Evolutionary conservation across 768 basidiomycete species (phyloP), one percentile per base, ranked within the genome.

Genomic region (Mycena venus): DNA sequence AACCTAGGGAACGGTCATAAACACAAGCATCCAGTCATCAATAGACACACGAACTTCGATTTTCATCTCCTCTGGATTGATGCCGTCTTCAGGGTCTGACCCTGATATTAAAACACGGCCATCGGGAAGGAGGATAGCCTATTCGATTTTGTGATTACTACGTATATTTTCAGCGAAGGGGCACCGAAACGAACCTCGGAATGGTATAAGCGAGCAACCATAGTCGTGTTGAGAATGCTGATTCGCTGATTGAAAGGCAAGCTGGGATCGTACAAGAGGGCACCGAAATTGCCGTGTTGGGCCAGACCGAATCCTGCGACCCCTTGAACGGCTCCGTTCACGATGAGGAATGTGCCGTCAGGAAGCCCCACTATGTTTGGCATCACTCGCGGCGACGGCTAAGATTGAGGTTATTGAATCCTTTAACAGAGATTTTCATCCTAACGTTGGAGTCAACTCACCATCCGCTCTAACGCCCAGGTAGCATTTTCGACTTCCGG

Each of bases 401-500:
- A 71, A 4, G 23, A 63, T 29, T 3, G 10, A 17, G 1, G 17
- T 21, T 4, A 58, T n/a, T n/a, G n/a, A n/a, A n/a, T n/a, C n/a
- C n/a, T n/a, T n/a, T n/a, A n/a, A n/a, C n/a, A n/a, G n/a, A n/a
- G n/a, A n/a, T n/a, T n/a, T n/a, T n/a, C n/a, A n/a, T n/a, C n/a
- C n/a, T n/a, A n/a, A n/a, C n/a, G n/a, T n/a, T n/a, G n/a, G n/a
- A n/a, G n/a, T n/a, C n/a, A n/a, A n/a, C 91, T 58, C 51, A 94
- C 94, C 95, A 95, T 95, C 59, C 95, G 90, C 80, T 96, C 95
- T 15, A 95, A 38, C 0, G 86, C 87, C 95, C 95, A 96, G 1
- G 87, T 87, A 2, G 94, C 80, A 63, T 92, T 91, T 1, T 79
- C 47, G 0, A 78, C 89, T 78, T 96, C 95, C 1, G 95, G 95